Percentiles rank a stretch among this genome's conserved stretches.
Evolutionary conservation across 2,329 filamentous ascomycete genomes (phyloP).

Genomic region (Fusarium nisikadoi): DNA sequence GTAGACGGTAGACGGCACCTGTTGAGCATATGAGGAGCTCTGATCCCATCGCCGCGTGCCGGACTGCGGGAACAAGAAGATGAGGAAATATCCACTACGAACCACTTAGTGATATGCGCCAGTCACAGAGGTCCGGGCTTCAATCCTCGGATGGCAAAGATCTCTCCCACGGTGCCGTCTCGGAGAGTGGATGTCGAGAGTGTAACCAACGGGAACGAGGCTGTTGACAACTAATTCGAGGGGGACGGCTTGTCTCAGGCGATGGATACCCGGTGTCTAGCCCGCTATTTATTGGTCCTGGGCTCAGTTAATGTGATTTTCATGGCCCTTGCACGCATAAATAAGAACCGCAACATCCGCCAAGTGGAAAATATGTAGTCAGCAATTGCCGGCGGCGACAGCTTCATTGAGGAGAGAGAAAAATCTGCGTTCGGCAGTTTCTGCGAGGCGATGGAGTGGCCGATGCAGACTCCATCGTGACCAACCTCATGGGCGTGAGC

Average conservation of each 20-base stretch:
- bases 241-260: conserved; percentile 36
- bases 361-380: conserved; percentile 16
- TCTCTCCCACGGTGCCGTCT: conserved; percentile 18
- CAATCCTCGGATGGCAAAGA: conserved; percentile 31
- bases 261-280: conserved; percentile 17
- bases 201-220: conserved; percentile 32
- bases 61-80: conserved; percentile 29
- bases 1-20: conserved; percentile 20
- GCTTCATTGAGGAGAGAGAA: conserved; percentile 28
- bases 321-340: conserved; percentile 32
- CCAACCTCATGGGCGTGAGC: conserved; percentile 27
- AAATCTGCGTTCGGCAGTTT: conserved; percentile 25
- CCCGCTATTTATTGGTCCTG: conserved; percentile 21
- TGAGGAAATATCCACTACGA: conserved; percentile 33
- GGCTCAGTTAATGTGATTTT: conserved; percentile 32
- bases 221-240: conserved; percentile 38
- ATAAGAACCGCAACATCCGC: conserved; percentile 30
- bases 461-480: conserved; percentile 34
- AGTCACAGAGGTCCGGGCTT: conserved; percentile 24
- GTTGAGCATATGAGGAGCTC: conserved; percentile 29
- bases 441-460: conserved; percentile 34
- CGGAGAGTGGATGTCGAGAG: conserved; percentile 14
- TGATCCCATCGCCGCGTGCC: conserved; percentile 40
- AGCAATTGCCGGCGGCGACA: conserved; percentile 25
- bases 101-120: conserved; percentile 39